phyloP scores from a whole-genome alignment of 441 rosid species.

The Erodium trifolium region DNA sequence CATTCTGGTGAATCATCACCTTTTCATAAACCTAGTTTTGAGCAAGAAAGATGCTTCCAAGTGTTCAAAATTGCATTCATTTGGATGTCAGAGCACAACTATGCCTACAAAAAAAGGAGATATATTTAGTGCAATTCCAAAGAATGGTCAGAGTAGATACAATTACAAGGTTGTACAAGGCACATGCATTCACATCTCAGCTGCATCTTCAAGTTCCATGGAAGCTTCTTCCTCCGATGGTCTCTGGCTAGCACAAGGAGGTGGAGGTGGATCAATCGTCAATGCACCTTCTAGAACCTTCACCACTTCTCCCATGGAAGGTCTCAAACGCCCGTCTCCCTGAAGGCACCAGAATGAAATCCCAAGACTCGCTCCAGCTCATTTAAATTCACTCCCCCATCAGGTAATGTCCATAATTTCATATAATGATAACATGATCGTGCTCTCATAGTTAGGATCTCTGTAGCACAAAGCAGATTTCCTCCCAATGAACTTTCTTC shows the following conservation, averaged over 20 bases:
- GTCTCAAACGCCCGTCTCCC: conserved; percentile 50
- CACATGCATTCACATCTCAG: no score
- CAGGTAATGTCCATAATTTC: conserved; percentile 59
- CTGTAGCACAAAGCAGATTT: conserved; percentile 33
- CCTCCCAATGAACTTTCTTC: conserved; percentile 35
- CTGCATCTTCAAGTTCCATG: conserved; percentile 21
- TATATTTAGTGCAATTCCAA: background rate
- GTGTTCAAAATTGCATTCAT: background rate
- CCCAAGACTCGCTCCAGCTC: conserved; percentile 59
- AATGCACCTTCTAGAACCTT: conserved; percentile 68
- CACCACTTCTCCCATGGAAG: conserved; percentile 67
- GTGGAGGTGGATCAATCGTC: conserved; percentile 64
- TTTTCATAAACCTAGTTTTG: no score
- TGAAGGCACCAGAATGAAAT: conserved; percentile 80
- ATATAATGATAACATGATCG: conserved; percentile 43
- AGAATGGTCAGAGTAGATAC: background rate
- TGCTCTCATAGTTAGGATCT: conserved; percentile 39
- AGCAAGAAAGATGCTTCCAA: background rate
- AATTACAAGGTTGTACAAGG: background rate
- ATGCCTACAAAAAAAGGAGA: background rate
- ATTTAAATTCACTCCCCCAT: conserved; percentile 28
- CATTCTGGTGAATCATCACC: no score
- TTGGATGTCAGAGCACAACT: background rate
- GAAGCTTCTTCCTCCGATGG: conserved; percentile 27
- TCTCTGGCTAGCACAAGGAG: conserved; percentile 34